Evolutionary conservation across 768 basidiomycete genomes (phyloP), one percentile per base, ranked within the genome.

Genomic region (Xerocomellus amylosporus): DNA sequence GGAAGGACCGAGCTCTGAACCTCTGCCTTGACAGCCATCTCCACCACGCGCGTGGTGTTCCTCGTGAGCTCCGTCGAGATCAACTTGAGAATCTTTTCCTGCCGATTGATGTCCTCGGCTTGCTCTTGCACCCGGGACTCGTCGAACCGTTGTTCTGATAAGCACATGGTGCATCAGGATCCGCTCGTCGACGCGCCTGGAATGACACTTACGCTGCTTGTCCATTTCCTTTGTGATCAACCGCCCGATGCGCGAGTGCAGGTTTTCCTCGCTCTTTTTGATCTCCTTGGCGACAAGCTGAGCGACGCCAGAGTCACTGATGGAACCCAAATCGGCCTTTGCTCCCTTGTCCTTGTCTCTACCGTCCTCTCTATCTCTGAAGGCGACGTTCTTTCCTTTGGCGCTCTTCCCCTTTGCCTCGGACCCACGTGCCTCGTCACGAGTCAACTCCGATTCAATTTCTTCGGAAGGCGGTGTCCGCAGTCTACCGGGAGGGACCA

Each of bases 11-110:
- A 90, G 62, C 79, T 86, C 67, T 90, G 90, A 15, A 93, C 87
- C 67, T 93, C 91, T 49, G 75, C 78, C 75, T 91, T 92, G 64
- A 93, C 87, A 14, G 90, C 92, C 79, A 87, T 80, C 74, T 94
- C 92, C 41, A 94, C 92, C 45, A 93, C 88, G 13, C 90, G 82
- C 10, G 90, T 90, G 12, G 91, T 93, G 61, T 93, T 93, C 72
- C 88, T 85, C 9, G 88, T 92, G 47, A 93, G 77, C 70, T 92
- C 89, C 2, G 82, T 88, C 22, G 90, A 93, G 60, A 93, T 92
- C 50, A 93, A 75, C 73, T 93, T 93, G 64, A 93, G 75, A 56
- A 93, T 90, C 70, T 88, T 91, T 73, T 94, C 92, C 71, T 94
- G 90, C 14, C 91, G 83, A 37, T 84, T 77, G 57, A 90, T 90